Base-by-base conservation (phyloP, 2,329 filamentous ascomycete genomes). In the Microsporum ferrugineum region DNA sequence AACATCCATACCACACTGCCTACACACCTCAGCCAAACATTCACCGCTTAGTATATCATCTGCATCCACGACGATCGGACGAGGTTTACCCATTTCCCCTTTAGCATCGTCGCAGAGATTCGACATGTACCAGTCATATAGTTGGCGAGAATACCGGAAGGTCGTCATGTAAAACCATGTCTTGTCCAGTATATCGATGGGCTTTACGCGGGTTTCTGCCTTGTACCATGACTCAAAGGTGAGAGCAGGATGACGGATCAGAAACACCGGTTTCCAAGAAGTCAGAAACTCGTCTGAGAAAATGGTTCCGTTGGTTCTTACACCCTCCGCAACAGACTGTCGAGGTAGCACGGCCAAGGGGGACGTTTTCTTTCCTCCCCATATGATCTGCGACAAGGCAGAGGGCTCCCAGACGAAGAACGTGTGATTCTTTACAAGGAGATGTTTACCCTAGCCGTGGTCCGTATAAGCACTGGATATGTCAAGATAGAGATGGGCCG, bases 221-320 rank as follows among this genome's bases (percentile, higher is more conserved):
- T 73, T 73, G 61, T 72, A 73, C 29, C 69, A 64, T 1, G 74
- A 77, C 4, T 73, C 70, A 43, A 73, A 75, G 2, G 68, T 62
- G 17, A 76, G 64, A 6, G 72, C 72, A 1, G 75, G 75, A 59
- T 76, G 72, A 0, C 74, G 70, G 60, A 76, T 73, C 31, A 74
- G 66, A 58, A 76, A 73, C 0, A 70, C 67, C 4, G 71, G 64
- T 14, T 65, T 63, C 65, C 67, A 75, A 0, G 61, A 69, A 4
- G 64, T 66, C 51, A 76, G 66, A 39, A 72, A 71, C 34, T 68
- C 68, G 60, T 75, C 70, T 0, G 74, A 66, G 6, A 76, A 63
- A 12, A 73, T 53, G 0, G 74, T 75, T 41, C 67, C 38, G 63
- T 74, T 73, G 3, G 58, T 55, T 14, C 33, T 55, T 34, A 12